Evolutionary conservation across 352 stramenopile genomes (phyloP), one percentile per base, ranked within the genome.

Genomic region (Phytopythium aichiense): DNA sequence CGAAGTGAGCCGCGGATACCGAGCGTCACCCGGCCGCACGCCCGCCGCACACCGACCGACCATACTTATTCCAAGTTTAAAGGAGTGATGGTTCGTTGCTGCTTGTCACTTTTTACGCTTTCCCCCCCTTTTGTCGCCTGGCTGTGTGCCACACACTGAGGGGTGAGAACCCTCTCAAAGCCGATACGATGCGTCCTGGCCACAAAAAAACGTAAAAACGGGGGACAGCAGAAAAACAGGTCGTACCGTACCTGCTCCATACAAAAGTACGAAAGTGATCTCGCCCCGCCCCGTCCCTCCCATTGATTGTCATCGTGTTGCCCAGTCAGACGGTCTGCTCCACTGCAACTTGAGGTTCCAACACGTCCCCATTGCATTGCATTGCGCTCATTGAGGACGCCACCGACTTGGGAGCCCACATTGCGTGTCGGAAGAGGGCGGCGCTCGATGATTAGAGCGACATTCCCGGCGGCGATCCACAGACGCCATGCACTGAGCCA

Each of bases 1-100:
- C 58, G 70, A 73, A 84, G 77, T 79, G 74, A 70, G 28, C 5
- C 11, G 28, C 9, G 16, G 28, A n/a, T 40, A 31, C 23, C 23
- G 37, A 53, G 40, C 59, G 63, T 58, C 58, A 43, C 23, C 38
- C 35, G 37, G 38, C 23, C 48, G 50, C 50, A 30, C 52, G 57
- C 58, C 60, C 67, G 62, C 64, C 73, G 61, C 73, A 74, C 62
- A 76, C 63, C 50, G 13, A 28, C 7, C 7, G 4, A 16, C 2
- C 15, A 56, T 56, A 56, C 50, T 40, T 22, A 15, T 2, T 25
- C 2, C 28, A 42, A 56, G 50, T 56, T 0, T 23, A 42, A 37
- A 40, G 16, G 42, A 49, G 42, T 49, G 42, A 49, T 25, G 16
- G 42, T 49, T 43, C 28, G 0, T 43, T 48, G 28, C 45, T 61